Evolutionary conservation across 176 grass and related monocot species (phyloP).

Genomic region (Otatea glauca): DNA sequence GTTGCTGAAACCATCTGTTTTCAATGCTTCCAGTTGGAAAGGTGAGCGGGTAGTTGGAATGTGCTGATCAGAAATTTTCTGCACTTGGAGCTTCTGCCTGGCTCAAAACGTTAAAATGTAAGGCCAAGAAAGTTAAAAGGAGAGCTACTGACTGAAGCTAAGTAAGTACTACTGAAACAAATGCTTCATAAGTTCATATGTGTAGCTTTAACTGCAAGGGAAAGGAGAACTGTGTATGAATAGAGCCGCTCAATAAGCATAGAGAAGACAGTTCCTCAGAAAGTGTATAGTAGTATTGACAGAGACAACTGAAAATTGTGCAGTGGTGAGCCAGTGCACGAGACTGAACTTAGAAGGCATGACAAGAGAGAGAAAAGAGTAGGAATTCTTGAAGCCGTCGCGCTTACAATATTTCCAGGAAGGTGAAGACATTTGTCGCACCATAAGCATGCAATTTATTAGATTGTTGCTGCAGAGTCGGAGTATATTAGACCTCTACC

Average conservation of each 20-base stretch:
- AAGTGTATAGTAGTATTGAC: not conserved
- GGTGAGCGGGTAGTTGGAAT: not conserved
- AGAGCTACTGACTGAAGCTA: slow-evolving; percentile 1
- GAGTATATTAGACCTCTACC: not conserved
- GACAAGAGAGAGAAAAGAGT: not conserved
- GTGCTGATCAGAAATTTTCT: not conserved
- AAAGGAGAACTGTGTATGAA: not conserved
- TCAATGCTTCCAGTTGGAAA: slow-evolving; percentile 40
- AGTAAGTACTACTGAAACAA: slow-evolving; percentile 2
- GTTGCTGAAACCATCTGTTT: not conserved
- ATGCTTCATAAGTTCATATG: not conserved
- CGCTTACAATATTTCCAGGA: not conserved
- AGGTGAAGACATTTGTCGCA: not conserved
- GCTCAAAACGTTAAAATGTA: not conserved
- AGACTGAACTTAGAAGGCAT: slow-evolving; percentile 49
- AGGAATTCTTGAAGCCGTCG: not conserved
- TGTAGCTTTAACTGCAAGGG: slow-evolving; percentile 38
- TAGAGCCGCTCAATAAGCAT: not conserved
- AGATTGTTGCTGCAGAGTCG: not conserved
- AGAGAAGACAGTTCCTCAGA: slow-evolving; percentile 5
- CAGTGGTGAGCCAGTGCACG: not conserved
- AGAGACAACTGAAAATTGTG: not conserved
- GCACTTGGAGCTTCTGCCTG: not conserved
- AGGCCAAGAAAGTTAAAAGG: not conserved
- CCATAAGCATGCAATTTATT: not conserved